Evolutionary conservation across 1,284 basidiomycete genomes (phyloP).

Genomic region (Trametes polyzona): DNA sequence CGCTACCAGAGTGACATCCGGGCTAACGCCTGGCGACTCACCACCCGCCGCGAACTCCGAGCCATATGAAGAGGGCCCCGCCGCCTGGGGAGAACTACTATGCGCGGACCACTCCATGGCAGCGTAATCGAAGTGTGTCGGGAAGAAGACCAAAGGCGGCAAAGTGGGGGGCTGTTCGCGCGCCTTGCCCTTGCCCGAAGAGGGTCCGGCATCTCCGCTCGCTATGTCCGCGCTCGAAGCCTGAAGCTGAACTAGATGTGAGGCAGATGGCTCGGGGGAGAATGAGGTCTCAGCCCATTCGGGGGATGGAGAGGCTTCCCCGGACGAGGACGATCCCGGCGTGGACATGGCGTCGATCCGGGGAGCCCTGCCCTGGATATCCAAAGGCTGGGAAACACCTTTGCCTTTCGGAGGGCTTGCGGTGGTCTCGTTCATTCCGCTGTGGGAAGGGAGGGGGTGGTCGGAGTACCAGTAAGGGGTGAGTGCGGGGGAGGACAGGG

Average conservation of each 20-base stretch:
- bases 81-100: slow-evolving; percentile 36
- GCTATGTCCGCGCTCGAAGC: slow-evolving; percentile 17
- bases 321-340: slow-evolving; percentile 12
- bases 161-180: slow-evolving; percentile 62
- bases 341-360: slow-evolving; percentile 42
- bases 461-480: slow-evolving; percentile 12
- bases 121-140: slow-evolving; percentile 51
- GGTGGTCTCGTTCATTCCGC: slow-evolving; percentile 17
- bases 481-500: slow-evolving; percentile 3
- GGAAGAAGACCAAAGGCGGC: slow-evolving; percentile 63
- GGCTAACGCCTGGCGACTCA: slow-evolving; percentile 24
- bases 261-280: slow-evolving; percentile 1
- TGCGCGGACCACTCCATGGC: slow-evolving; percentile 46
- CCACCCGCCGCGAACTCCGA: slow-evolving; percentile 36
- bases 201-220: slow-evolving; percentile 24
- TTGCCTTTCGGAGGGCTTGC: slow-evolving; percentile 50
- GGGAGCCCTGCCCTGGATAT: slow-evolving; percentile 41
- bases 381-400: slow-evolving; percentile 48
- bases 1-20: slow-evolving; percentile 23
- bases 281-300: slow-evolving; percentile 15
- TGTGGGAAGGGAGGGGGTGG: slow-evolving; percentile 13
- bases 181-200: slow-evolving; percentile 53
- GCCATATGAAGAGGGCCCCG: slow-evolving; percentile 61
- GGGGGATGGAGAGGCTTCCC: background rate
- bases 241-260: slow-evolving; percentile 2